Base-by-base conservation (phyloP, 176 grass and related monocot genomes). In the Oropetium thomaeum region DNA sequence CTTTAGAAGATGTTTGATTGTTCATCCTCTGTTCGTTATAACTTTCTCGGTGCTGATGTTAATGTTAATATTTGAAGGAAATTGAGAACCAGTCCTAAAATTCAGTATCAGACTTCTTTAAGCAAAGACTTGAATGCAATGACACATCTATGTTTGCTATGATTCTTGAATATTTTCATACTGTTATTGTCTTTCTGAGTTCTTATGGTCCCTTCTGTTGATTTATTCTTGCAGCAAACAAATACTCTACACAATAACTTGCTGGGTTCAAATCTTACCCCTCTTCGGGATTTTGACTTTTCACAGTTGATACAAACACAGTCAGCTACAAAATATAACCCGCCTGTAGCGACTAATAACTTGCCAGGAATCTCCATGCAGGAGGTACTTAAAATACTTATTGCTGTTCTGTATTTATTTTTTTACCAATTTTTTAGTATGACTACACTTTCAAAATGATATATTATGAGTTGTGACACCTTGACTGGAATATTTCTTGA, bases 211-310 rank as follows among this genome's bases (percentile, higher is more conserved):
- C 43, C 5, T 34, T 47, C 34, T 75, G 84, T 8, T 82, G 31
- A 31, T 79, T 55, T 83, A 37, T 81, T 70, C 22, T 75, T 83
- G 32, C 89, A 98, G 91, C 91, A 98, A 92, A 80, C 83, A 34
- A 97, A 97, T 84, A 58, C 67, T 83, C 70, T 89, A 44, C 90
- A 84, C 51, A 85, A 80, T 65, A 97, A 71, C 78, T 69, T 97
- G 74, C 69, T 95, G 68, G 89, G 88, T 58, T 81, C 84, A 82
- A 89, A 81, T 78, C 65, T 75, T 73, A 55, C 71, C 28, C 89
- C 81, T 67, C 86, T 89, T 71, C 87, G 69, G n/a, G 89, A 98
- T 62, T 95, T 94, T 82, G 89, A 98, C 78, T 83, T 98, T 53
- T 85, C 84, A 27, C 82, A 82, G 5, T 87, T 98, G 65, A 79